Evolutionary conservation across 441 rosid species (phyloP), one percentile per base, ranked within the genome.

Genomic region (Cnidoscolus chayamansa): DNA sequence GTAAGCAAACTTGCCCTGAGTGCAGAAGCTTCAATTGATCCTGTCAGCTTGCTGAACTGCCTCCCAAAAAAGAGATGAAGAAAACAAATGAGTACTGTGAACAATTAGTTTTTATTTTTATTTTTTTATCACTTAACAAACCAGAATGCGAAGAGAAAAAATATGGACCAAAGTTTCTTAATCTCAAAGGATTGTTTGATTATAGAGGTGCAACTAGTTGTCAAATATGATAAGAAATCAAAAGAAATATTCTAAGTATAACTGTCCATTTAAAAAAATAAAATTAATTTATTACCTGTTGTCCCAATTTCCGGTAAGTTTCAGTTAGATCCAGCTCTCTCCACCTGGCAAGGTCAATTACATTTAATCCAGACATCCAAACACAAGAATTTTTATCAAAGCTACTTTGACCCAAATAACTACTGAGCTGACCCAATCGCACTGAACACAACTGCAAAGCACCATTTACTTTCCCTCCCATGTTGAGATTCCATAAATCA

Each of bases 291-390:
- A 87, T 84, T 74, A 94, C 98, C 91, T 88, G 81, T 81, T 82
- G 86, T 66, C 71, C 73, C 76, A 82, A 78, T 72, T 84, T 85
- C 79, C 62, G 79, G 82, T 87, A 92, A 67, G 89, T 90, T 80
- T 85, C 78, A 43, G 97, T 88, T 47, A 94, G 85, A 68, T 82
- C 87, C 63, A 92, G 82, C 78, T 89, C 87, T 72, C 92, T 89
- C 99, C 99, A 95, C 79, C 82, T 84, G 50, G 65, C 84, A 67
- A 95, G 90, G 84, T 95, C 96, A 79, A 95, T 76, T 32, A 92
- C 77, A 75, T 91, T 95, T 76, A 95, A 84, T 75, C 99, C 99
- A 73, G 99, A 86, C 99, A 95, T 90, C 99, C 97, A 95, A 70
- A 86, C 82, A 81, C 97, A 92, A 2, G 88, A 86, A 55, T 76